Conservation (phyloP, 306 rosid genomes). For the Mucuna pruriens region DNA sequence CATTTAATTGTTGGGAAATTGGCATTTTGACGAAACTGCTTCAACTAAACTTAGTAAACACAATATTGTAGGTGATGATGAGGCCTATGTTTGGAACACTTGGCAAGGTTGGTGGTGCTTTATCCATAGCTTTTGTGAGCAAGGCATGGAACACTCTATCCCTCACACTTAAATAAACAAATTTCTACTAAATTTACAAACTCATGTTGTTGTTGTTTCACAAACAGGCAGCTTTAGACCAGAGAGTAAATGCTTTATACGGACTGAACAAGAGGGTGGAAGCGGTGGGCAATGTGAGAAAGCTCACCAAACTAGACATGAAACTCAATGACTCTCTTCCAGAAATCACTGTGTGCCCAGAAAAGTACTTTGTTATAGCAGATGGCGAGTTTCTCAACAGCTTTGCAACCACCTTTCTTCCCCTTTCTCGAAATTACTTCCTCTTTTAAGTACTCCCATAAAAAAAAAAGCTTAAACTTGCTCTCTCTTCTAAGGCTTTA, state of each 20-base stretch:
- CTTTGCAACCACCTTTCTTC: constrained; percentile 63
- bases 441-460: constrained; percentile 56
- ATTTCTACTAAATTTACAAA: not conserved
- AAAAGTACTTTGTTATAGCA: constrained; percentile 71
- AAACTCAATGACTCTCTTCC: constrained; percentile 80
- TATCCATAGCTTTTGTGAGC: constrained; percentile 89
- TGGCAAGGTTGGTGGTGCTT: constrained; percentile 71
- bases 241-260: constrained; percentile 57
- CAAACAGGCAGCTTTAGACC: constrained; percentile 58
- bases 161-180: not conserved
- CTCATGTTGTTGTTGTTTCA: not conserved
- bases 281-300: constrained; percentile 67
- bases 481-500: not conserved
- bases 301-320: constrained; percentile 78
- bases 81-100: constrained; percentile 82
- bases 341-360: constrained; percentile 81
- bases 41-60: not conserved
- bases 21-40: constrained; percentile 9
- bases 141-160: constrained; percentile 58
- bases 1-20: not conserved
- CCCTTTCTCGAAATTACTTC: constrained; percentile 81
- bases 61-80: constrained; percentile 60
- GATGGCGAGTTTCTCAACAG: constrained; percentile 75
- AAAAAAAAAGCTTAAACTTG: not conserved
- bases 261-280: constrained; percentile 68